Percentiles rank a stretch among this genome's conserved stretches.
phyloP scores from a whole-genome alignment of 257 asterid genomes.

The Mentha longifolia region DNA sequence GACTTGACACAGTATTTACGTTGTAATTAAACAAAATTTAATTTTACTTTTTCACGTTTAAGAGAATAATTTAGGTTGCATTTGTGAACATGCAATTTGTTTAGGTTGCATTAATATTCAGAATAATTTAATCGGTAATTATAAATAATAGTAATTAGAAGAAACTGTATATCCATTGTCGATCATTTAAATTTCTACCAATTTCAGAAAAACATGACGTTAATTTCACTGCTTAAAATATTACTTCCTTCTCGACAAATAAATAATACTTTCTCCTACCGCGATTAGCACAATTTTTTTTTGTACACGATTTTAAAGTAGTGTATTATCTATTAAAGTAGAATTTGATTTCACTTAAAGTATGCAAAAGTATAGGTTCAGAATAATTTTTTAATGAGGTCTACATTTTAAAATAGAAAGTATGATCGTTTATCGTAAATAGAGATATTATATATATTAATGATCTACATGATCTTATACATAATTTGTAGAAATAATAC shows the following conservation, averaged over 20 bases:
- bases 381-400: no score
- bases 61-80: neutral
- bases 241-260: no score
- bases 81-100: no score
- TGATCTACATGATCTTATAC: neutral
- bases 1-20: slow-evolving; percentile 1
- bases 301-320: no score
- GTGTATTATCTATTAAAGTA: no score
- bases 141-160: neutral
- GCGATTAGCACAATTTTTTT: no score
- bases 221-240: neutral
- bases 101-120: neutral
- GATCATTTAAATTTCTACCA: neutral
- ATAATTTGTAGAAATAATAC: neutral
- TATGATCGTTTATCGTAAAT: no score
- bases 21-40: neutral
- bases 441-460: neutral
- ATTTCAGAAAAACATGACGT: neutral
- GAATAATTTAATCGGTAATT: neutral
- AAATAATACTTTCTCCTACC: no score
- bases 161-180: neutral
- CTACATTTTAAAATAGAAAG: no score
- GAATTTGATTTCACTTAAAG: no score
- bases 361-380: no score
- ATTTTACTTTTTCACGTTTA: neutral